Base-by-base conservation (phyloP, 2,329 filamentous ascomycete genomes). In the Thyridium curvatum region DNA sequence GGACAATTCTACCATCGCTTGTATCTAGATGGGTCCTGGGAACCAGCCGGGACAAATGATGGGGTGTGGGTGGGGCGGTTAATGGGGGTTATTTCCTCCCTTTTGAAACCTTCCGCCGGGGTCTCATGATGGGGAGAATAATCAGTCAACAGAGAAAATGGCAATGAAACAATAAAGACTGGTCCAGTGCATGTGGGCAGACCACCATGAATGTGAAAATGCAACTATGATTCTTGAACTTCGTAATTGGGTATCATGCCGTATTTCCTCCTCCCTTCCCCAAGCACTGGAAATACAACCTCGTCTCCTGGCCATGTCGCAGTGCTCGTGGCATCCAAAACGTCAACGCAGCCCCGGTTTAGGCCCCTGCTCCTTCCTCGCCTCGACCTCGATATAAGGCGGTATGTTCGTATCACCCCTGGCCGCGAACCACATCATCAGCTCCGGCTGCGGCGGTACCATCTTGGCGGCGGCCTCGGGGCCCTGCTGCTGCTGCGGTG, bases 321-420 rank as follows among this genome's bases (percentile, higher is more conserved):
- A 10, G 32, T 30, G 18, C 40, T 38, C 37, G 37, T 42, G 5
- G 43, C 35, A 15, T 29, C 42, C 29, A 40, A 42, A 35, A 36
- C 46, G n/a, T 26, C 21, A 26, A 6, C 21, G 21, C 21, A 26
- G 6, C 6, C 21, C 21, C 10, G 6, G 6, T 6, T 6, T 26
- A 26, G 21, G 21, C 21, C 21, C 21, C 21, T 26, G 21, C 21
- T 26, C 21, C 16, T 45, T 43, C 30, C 38, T 46, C 18, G 53
- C 50, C 44, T 50, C 52, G 30, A 56, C 32, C 38, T 72, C 67
- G 15, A 73, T 55, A 31, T 71, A 69, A 7, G 47, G 52, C 18
- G 70, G 66, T 37, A 73, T 48, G 13, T 66, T 60, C 41, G 65
- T 62, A 43, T 72, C 65, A 4, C 68, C 68, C 31, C 64, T 56